phyloP scores from a whole-genome alignment of 2,329 filamentous ascomycete genomes.

The Fusarium ambrosium region DNA sequence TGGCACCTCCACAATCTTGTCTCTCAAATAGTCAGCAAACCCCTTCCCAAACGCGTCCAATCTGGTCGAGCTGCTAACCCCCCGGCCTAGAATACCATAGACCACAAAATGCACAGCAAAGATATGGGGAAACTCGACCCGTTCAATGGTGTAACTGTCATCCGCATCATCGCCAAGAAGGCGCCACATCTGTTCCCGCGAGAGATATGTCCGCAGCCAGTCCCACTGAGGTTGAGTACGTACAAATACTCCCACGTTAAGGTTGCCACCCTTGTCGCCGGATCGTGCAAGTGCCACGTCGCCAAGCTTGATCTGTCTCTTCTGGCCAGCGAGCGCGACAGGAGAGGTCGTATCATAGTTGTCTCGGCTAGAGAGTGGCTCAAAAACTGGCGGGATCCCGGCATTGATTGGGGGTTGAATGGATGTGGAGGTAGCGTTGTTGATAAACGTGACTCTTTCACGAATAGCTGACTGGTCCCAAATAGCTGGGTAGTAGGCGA shows the following conservation, averaged over 20 bases:
- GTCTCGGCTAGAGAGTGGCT: conserved; percentile 7
- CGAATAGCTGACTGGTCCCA: conserved; percentile 7
- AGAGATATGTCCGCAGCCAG: conserved; percentile 60
- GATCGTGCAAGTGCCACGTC: conserved; percentile 50
- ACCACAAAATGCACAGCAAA: conserved; percentile 65
- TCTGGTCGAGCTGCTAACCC: conserved; percentile 62
- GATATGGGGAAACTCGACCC: conserved; percentile 62
- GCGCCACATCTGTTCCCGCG: conserved; percentile 52
- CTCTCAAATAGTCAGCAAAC: conserved; percentile 56
- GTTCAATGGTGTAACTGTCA: conserved; percentile 54
- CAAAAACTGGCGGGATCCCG: neutral
- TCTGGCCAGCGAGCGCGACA: neutral
- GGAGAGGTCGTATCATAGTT: conserved; percentile 40
- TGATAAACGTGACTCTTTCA: conserved; percentile 8
- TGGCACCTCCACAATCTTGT: neutral
- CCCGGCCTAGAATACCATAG: conserved; percentile 59
- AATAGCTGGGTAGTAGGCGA: conserved; percentile 26
- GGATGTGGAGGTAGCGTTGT: neutral
- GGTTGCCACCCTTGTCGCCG: conserved; percentile 59
- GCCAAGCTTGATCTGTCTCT: conserved; percentile 43
- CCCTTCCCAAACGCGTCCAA: conserved; percentile 67
- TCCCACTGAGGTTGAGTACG: conserved; percentile 59
- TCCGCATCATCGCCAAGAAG: conserved; percentile 54
- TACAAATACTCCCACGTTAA: conserved; percentile 62
- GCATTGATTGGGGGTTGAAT: neutral